Conservation (phyloP, 2,329 filamentous ascomycete genomes). For the Pestalotiopsis sp. region DNA sequence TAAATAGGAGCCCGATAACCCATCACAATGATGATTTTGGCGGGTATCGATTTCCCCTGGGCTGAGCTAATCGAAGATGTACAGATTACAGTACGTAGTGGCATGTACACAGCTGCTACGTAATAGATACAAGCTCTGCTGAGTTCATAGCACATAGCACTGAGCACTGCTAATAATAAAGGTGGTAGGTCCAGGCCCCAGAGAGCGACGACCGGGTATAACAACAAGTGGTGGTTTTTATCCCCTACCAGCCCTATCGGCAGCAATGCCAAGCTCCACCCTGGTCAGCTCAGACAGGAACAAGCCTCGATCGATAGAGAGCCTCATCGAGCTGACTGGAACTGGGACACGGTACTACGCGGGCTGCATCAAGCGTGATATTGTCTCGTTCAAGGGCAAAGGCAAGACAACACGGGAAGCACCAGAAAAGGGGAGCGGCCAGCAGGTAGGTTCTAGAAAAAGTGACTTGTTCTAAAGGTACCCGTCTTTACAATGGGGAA, state of each 20-base stretch:
- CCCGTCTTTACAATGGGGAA: neutral
- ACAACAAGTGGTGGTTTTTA: neutral
- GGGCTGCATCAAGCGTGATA: neutral
- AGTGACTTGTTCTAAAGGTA: neutral
- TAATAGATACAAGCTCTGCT: neutral
- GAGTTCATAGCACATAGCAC: too few species aligned
- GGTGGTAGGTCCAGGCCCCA: neutral
- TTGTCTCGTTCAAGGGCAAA: neutral
- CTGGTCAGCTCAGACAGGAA: neutral
- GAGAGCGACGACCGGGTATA: neutral
- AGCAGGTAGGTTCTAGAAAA: neutral
- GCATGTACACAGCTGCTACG: neutral
- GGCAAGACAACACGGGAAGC: neutral
- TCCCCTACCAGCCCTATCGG: slow-evolving; percentile 2
- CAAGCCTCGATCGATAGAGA: slow-evolving; percentile 4
- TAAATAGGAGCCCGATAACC: neutral
- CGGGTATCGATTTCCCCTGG: neutral
- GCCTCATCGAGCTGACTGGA: neutral
- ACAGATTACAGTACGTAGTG: neutral
- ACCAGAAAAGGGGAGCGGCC: neutral
- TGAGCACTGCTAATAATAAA: neutral
- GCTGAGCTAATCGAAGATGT: neutral
- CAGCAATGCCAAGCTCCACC: slow-evolving; percentile 3
- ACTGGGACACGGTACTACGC: neutral
- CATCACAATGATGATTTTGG: neutral